These are phyloP conservation scores for Penicillium oxalicum DNA, from an alignment of 2,329 filamentous ascomycete genomes.

Conservation along the genomic window DNA sequence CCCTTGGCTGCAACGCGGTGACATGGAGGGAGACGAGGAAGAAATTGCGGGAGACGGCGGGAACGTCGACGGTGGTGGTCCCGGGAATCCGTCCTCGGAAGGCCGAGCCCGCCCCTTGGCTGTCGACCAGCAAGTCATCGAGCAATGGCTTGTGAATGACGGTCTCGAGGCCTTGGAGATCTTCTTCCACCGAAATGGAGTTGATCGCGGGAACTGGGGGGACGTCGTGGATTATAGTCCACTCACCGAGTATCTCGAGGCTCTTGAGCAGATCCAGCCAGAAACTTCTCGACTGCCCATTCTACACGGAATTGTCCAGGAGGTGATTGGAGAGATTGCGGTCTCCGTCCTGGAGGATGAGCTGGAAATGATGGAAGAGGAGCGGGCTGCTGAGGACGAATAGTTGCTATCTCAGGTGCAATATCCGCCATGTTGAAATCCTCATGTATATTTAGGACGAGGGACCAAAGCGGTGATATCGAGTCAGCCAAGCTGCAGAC, in stretches of 20 bases:
- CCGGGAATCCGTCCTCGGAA: conserved; percentile 6
- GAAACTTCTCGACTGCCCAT: conserved; percentile 22
- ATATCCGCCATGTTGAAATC: too few species aligned
- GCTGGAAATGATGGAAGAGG: conserved; percentile 29
- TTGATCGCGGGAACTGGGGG: conserved; percentile 40
- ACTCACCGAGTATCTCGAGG: conserved; percentile 33
- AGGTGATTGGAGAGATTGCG: conserved; percentile 31
- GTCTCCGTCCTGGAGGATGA: conserved; percentile 35
- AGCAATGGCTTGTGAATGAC: conserved; percentile 30
- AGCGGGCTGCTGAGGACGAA: conserved; percentile 8
- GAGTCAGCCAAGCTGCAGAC: too few species aligned
- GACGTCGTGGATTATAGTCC: conserved; percentile 31
- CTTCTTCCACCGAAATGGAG: conserved; percentile 35
- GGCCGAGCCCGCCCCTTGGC: conserved; percentile 18
- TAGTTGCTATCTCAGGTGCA: not conserved
- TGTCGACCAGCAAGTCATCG: conserved; percentile 25
- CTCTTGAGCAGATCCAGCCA: conserved; percentile 23
- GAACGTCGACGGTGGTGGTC: conserved; percentile 1
- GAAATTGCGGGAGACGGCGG: conserved; percentile 3
- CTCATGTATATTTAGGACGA: too few species aligned
- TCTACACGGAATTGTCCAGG: conserved; percentile 27
- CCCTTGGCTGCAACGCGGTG: conserved; percentile 17
- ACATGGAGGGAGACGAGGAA: conserved; percentile 13
- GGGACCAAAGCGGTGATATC: too few species aligned
- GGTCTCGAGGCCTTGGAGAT: conserved; percentile 31